Conservation (phyloP, 148 eudicot genomes). For the Beta vulgaris region DNA sequence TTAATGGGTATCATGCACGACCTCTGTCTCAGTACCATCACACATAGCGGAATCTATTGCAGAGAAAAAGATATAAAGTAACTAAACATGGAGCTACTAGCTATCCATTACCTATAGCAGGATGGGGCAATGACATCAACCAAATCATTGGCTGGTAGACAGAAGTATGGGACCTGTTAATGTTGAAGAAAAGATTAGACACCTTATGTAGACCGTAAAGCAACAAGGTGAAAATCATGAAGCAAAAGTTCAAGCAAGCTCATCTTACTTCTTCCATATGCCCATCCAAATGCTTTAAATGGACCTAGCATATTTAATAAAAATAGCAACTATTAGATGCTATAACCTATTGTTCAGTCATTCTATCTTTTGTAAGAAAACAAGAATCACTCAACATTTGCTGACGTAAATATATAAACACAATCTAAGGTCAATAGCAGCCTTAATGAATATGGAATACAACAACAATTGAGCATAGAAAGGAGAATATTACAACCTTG, state of each 20-base stretch:
- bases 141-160: conserved; percentile 90
- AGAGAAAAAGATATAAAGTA: background rate
- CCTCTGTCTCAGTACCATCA: background rate
- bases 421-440: background rate
- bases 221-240: conserved; percentile 14
- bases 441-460: background rate
- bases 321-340: conserved; percentile 9
- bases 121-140: conserved; percentile 99
- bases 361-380: background rate
- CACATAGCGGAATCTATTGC: background rate
- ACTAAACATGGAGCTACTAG: conserved; percentile 7
- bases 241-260: conserved; percentile 7
- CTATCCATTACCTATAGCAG: conserved; percentile 71
- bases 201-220: conserved; percentile 23
- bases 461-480: background rate
- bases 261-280: conserved; percentile 86
- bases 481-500: conserved; percentile 49
- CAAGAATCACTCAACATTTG: background rate
- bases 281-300: conserved; percentile 98
- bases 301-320: conserved; percentile 53
- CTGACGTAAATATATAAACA: background rate
- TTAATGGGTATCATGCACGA: too few species aligned
- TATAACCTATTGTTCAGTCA: background rate
- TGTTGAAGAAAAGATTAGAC: conserved; percentile 7
- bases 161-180: conserved; percentile 92